Evolutionary conservation across 495 filamentous ascomycete species (phyloP).

Genomic region (Cercophora sp.): DNA sequence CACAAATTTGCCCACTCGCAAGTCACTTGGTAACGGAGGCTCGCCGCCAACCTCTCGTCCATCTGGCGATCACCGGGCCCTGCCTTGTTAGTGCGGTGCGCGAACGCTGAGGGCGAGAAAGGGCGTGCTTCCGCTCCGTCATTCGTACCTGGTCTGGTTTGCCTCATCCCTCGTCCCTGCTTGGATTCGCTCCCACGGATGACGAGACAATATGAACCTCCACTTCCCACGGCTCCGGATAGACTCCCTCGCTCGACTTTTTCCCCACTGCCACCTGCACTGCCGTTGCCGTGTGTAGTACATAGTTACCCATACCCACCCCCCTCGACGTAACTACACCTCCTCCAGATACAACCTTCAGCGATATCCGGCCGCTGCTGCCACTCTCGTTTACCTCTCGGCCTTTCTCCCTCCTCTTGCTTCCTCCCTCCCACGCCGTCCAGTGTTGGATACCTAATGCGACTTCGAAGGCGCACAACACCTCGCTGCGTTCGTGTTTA

Average conservation of each 20-base stretch:
- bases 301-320: slow-evolving; percentile 1
- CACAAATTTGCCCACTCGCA: slow-evolving; percentile 3
- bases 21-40: neutral
- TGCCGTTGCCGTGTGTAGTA: slow-evolving; percentile 3
- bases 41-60: neutral
- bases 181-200: slow-evolving; percentile 9
- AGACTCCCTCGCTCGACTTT: slow-evolving; percentile 17
- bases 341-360: neutral
- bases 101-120: too few relatives aligned
- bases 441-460: too few relatives aligned
- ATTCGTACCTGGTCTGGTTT: slow-evolving; percentile 8
- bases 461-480: too few relatives aligned
- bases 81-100: neutral
- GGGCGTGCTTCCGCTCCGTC: too few relatives aligned
- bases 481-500: too few relatives aligned
- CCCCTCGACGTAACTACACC: too few relatives aligned
- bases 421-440: too few relatives aligned
- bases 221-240: slow-evolving; percentile 27
- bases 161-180: neutral
- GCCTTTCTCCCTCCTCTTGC: too few relatives aligned
- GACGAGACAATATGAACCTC: slow-evolving; percentile 32
- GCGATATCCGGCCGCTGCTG: neutral
- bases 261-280: slow-evolving; percentile 13
- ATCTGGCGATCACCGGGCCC: slow-evolving; percentile 8
- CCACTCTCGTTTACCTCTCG: neutral